A percentile compares a stretch with the other conserved stretches of the same genome.
phyloP scores from a whole-genome alignment of 2,329 filamentous ascomycete genomes.

The Calonectria ilicicola region DNA sequence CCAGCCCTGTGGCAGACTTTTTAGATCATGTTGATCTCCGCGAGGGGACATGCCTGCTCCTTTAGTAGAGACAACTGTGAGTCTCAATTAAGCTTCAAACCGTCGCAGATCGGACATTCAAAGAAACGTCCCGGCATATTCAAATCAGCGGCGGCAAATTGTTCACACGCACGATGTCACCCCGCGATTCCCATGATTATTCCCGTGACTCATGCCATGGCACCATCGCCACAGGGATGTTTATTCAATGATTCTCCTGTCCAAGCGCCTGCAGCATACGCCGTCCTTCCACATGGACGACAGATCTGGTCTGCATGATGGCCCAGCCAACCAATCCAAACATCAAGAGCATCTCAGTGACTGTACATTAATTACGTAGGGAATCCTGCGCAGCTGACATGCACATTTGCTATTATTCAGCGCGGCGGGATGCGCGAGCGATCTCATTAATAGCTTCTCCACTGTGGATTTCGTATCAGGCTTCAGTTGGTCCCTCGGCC shows the following conservation, averaged over 20 bases:
- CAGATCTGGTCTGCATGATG: background rate
- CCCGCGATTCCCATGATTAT: background rate
- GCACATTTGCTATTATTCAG: too few species aligned
- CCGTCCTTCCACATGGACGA: background rate
- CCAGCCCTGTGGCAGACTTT: conserved; percentile 1
- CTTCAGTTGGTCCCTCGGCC: background rate
- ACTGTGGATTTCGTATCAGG: conserved; percentile 9
- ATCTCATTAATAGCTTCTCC: background rate
- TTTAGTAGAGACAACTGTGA: background rate
- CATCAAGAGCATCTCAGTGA: background rate
- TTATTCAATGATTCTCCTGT: background rate
- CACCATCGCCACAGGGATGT: background rate
- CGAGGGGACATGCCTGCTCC: background rate
- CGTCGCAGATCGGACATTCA: background rate
- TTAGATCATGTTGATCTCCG: background rate
- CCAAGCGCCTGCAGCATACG: background rate
- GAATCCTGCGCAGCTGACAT: background rate
- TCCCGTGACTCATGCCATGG: background rate
- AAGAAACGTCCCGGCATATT: background rate
- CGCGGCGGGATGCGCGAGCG: background rate
- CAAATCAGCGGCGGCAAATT: background rate
- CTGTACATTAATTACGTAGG: background rate
- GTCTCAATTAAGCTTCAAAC: background rate
- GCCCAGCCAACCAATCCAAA: too few species aligned
- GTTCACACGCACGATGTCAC: background rate